Evolutionary conservation across 306 rosid species (phyloP), one percentile per base, ranked within the genome.

Genomic region (Malus sylvestris): DNA sequence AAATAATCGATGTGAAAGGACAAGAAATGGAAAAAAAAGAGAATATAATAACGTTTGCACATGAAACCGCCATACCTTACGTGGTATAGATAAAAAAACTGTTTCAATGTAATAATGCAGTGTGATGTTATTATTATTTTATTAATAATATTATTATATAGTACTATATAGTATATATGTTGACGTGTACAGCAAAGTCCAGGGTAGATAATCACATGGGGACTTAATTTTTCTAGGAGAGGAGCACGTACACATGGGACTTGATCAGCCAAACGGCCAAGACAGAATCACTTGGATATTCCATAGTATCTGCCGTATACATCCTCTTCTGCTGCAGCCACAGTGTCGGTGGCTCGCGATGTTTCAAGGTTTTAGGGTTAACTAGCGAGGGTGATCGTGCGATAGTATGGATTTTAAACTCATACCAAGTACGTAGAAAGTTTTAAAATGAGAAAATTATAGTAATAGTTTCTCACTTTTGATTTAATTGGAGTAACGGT

Each of bases 131-230:
- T 46, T 46, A 16, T 46, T 46, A 4, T 46, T 46, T 13, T 13
- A 46, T 35, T 46, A 13, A 45, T 45, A 11, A 45, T 14, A 46
- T 13, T 60, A 60, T 7, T 7, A 64, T 64, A 69, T 59, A 44
- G 44, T 53, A 33, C 13, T 35, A 6, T 35, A 35, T 35, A 35
- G 44, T 33, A 11, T 40, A 20, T 68, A 80, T 4, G 79, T 79
- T 71, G 82, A 84, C 53, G 82, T 74, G 80, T 67, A 81, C 86
- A 75, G 70, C 81, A 76, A 86, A 38, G 77, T 75, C 83, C 83
- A 81, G 86, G 64, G 75, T 75, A 76, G 85, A 76, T 80, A 38
- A 27, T 81, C 96, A 88, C 92, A 90, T 88, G 92, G 81, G 8
- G 55, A 49, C 55, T 0, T 40, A 40, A 40, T 40, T 40, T 40